These are phyloP conservation scores for Boletus insuetus DNA, from an alignment of 768 basidiomycete genomes.

Conservation along the genomic window DNA sequence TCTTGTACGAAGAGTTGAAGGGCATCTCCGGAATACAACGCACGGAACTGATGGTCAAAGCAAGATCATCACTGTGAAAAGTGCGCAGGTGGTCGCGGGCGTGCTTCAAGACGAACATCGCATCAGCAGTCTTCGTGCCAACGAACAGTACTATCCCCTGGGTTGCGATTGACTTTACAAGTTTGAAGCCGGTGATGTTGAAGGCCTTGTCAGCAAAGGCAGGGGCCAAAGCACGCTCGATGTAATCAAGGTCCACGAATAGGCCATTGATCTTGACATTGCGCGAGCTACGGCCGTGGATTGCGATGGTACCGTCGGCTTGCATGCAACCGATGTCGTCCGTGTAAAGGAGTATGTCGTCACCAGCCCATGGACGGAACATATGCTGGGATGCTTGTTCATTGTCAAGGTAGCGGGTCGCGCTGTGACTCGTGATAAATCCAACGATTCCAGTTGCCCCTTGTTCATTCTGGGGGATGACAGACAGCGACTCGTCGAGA, in stretches of 20 bases:
- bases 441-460: slow-evolving; percentile 9
- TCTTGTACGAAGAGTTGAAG: slow-evolving; percentile 17
- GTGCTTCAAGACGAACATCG: slow-evolving; percentile 9
- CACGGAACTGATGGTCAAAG: slow-evolving; percentile 7
- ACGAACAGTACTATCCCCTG: slow-evolving; percentile 6
- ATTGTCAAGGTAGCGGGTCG: slow-evolving; percentile 12
- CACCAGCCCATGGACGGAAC: slow-evolving; percentile 15
- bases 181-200: slow-evolving; percentile 9
- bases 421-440: slow-evolving; percentile 11
- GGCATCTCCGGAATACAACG: slow-evolving; percentile 14
- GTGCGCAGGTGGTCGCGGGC: slow-evolving; percentile 10
- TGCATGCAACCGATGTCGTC: slow-evolving; percentile 18
- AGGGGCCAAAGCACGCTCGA: slow-evolving; percentile 16
- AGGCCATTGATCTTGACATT: slow-evolving; percentile 16
- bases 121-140: slow-evolving; percentile 6
- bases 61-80: slow-evolving; percentile 5
- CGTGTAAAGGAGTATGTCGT: slow-evolving; percentile 13
- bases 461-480: slow-evolving; percentile 1
- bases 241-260: slow-evolving; percentile 16
- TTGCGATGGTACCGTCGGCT: slow-evolving; percentile 11
- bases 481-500: slow-evolving; percentile 13
- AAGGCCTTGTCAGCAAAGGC: slow-evolving; percentile 8
- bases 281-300: slow-evolving; percentile 14
- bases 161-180: slow-evolving; percentile 9
- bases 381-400: slow-evolving; percentile 12